A percentile compares a stretch with the other conserved stretches of the same genome.
These are phyloP conservation scores for Puccinia coronata DNA, from an alignment of 1,284 basidiomycete species.

Conservation along the genomic window DNA sequence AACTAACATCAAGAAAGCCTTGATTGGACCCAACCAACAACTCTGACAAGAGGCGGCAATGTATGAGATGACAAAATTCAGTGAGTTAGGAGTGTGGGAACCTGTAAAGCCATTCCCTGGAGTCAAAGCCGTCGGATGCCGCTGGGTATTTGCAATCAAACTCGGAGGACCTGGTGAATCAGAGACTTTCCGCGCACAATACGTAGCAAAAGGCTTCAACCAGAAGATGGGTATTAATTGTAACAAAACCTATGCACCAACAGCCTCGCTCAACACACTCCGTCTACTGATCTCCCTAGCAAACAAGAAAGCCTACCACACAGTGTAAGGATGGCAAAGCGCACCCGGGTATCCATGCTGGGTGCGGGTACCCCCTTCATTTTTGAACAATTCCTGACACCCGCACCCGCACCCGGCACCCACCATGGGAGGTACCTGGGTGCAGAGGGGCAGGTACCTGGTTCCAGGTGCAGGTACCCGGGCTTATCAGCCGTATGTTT, in stretches of 20 bases:
- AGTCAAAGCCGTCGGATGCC: not conserved
- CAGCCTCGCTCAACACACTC: no score
- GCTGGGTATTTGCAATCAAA: constrained; percentile 34
- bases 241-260: constrained; percentile 3
- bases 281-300: no score
- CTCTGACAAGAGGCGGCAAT: not conserved
- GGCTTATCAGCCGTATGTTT: not conserved
- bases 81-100: no score
- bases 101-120: not conserved
- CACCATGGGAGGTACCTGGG: not conserved
- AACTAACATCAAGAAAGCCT: no score
- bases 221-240: not conserved
- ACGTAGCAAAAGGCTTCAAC: not conserved
- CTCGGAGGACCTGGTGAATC: no score
- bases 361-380: no score
- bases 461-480: not conserved
- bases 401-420: no score
- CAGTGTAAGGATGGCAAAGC: no score
- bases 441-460: not conserved
- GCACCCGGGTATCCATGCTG: no score
- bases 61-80: not conserved
- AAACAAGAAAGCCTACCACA: no score
- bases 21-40: no score
- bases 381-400: no score
- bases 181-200: not conserved